A percentile compares a stretch with the other conserved stretches of the same genome.
Conservation (phyloP, 768 basidiomycete genomes). For the Fistulinella prunicolor region DNA sequence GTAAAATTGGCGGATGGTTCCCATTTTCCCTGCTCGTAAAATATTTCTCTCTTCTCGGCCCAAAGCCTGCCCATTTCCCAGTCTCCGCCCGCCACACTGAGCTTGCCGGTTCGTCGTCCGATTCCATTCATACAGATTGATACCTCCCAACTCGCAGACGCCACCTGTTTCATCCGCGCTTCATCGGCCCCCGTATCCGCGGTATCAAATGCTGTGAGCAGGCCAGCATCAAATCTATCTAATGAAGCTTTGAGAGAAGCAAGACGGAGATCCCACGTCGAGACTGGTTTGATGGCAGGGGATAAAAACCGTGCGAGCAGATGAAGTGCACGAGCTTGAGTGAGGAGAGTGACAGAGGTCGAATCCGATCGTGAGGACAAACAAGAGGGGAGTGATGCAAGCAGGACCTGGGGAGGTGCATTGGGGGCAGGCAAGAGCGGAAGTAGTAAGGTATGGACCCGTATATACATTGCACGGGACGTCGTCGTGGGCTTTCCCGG, state of each 20-base stretch:
- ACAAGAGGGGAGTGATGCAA: slow-evolving; percentile 47
- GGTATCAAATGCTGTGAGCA: slow-evolving; percentile 87
- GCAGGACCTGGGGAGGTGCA: slow-evolving; percentile 62
- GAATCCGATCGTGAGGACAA: slow-evolving; percentile 39
- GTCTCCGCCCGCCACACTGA: slow-evolving; percentile 33
- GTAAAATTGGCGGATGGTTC: slow-evolving; percentile 80
- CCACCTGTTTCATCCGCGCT: slow-evolving; percentile 72
- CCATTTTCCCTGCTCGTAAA: slow-evolving; percentile 83
- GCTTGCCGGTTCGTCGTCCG: slow-evolving; percentile 9
- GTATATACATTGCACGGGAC: slow-evolving; percentile 59
- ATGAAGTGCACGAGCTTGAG: slow-evolving; percentile 67
- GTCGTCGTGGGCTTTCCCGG: slow-evolving; percentile 25
- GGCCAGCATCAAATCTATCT: slow-evolving; percentile 84
- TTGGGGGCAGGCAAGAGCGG: slow-evolving; percentile 56
- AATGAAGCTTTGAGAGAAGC: slow-evolving; percentile 70
- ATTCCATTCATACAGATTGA: slow-evolving; percentile 47
- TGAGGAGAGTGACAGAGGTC: slow-evolving; percentile 39
- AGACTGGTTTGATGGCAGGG: slow-evolving; percentile 63
- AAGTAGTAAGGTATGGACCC: slow-evolving; percentile 62
- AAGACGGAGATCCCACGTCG: slow-evolving; percentile 59
- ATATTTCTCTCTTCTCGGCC: slow-evolving; percentile 93
- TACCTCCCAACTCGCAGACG: slow-evolving; percentile 84
- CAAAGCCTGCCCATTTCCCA: slow-evolving; percentile 96
- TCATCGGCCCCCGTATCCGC: slow-evolving; percentile 78
- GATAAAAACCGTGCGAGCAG: slow-evolving; percentile 77